Conservation (phyloP, 1,139 yeast genomes). For the Pichia sp. region DNA sequence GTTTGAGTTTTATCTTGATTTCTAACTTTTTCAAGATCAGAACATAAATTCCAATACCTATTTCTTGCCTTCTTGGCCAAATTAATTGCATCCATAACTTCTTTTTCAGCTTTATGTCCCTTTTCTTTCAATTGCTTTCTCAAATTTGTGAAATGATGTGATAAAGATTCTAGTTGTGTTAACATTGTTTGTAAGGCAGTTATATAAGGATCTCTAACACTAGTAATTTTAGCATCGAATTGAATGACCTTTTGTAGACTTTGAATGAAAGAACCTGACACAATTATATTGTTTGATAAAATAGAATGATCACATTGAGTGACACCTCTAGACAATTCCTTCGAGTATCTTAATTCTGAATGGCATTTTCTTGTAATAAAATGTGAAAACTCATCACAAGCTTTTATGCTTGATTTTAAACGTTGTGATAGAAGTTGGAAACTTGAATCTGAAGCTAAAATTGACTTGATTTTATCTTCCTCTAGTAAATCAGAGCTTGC, state of each 20-base stretch:
- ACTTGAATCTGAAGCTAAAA: constrained; percentile 51
- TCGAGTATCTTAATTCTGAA: constrained; percentile 72
- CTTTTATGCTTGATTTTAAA: constrained; percentile 68
- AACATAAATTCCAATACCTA: constrained; percentile 74
- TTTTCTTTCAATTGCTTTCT: constrained; percentile 78
- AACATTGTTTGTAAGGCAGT: constrained; percentile 77
- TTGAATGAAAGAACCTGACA: constrained; percentile 62
- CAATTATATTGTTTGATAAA: constrained; percentile 38
- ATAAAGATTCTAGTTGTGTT: constrained; percentile 73
- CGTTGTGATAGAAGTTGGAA: constrained; percentile 64
- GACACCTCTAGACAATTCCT: constrained; percentile 64
- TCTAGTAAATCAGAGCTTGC: constrained; percentile 32
- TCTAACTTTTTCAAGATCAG: constrained; percentile 77
- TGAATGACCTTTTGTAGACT: constrained; percentile 65
- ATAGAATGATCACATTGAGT: constrained; percentile 39
- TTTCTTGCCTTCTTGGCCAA: constrained; percentile 85
- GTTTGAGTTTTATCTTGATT: constrained; percentile 75
- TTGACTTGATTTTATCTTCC: constrained; percentile 41
- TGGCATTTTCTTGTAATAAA: constrained; percentile 74
- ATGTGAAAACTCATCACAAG: constrained; percentile 79
- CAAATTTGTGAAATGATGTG: constrained; percentile 59
- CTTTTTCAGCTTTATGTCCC: constrained; percentile 74
- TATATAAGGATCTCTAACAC: constrained; percentile 71
- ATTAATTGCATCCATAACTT: constrained; percentile 70
- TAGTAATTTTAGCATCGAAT: constrained; percentile 63